Evolutionary conservation across 371 early-diverging fungal species (phyloP), one percentile per base, ranked within the genome.

Genomic region (Apophysomyces variabilis): DNA sequence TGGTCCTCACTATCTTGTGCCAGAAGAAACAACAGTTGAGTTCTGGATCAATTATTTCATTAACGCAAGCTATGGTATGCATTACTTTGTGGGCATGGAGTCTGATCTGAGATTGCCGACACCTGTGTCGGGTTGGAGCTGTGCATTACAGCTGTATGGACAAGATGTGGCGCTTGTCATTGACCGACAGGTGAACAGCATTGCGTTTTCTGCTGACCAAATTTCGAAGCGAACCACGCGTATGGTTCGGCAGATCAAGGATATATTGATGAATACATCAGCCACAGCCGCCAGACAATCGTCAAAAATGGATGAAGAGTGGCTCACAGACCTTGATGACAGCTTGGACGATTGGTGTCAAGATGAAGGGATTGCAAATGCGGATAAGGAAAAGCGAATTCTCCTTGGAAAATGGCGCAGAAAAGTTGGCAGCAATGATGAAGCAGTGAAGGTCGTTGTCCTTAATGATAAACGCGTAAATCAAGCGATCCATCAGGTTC

Each of bases 391-490:
- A 5, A 46, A 67, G 7, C 62, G 79, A 39, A 62, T 72, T 57
- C 65, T 77, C 12, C 57, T 83, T 11, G 84, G 84, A 3, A 77
- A 76, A 64, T 83, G 84, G 84, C 65, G 76, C 36, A 69, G 69
- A 13, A 80, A 79, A n/a, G 74, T 80, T 0, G 81, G 84, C 7
- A 80, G 76, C 32, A 77, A 76, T 32, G 81, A 80, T 62, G 84
- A 83, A 35, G 66, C 74, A 7, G 79, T 80, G 57, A 80, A 79
- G 57, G 66, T 83, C 0, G 77, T 80, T n/a, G 77, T 83, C 0
- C 62, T 80, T 39, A 83, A 83, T 39, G 83, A 83, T 64, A 78
- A 76, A 36, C 77, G 83, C 7, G 83, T 83, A 41, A 78, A 79
- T 26, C 62, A 66, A 46, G 79, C 79, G 13, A 79, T 83, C 26